These are phyloP conservation scores for Candida silvicultrix DNA, from an alignment of 805 yeast species.

Conservation along the genomic window DNA sequence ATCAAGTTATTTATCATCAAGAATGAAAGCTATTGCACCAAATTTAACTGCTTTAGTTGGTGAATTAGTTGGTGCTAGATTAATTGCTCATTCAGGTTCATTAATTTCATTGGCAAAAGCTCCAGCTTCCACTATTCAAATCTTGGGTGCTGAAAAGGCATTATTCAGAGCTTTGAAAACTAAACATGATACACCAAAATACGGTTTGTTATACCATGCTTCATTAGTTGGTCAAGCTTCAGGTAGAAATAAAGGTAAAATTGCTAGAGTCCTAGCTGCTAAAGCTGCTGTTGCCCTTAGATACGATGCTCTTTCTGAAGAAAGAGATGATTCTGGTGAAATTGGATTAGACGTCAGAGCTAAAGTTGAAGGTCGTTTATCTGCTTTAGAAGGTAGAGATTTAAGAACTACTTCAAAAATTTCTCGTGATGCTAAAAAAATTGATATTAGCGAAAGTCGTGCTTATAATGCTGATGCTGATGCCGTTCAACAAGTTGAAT, in stretches of 20 bases:
- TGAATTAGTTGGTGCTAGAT: constrained; percentile 96
- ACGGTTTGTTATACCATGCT: constrained; percentile 95
- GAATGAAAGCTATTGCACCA: constrained; percentile 99
- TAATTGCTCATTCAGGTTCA: constrained; percentile 96
- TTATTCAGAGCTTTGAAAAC: constrained; percentile 97
- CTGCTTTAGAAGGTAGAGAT: constrained; percentile 95
- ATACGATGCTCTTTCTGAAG: constrained; percentile 96
- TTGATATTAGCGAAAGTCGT: constrained; percentile 76
- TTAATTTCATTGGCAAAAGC: constrained; percentile 92
- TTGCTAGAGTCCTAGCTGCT: constrained; percentile 97
- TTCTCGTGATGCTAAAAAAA: constrained; percentile 77
- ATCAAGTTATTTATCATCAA: constrained; percentile 80
- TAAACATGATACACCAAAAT: constrained; percentile 97
- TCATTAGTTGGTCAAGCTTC: constrained; percentile 97
- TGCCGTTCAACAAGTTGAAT: constrained; percentile 40
- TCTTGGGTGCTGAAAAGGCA: constrained; percentile 98
- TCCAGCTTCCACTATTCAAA: constrained; percentile 97
- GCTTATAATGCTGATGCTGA: constrained; percentile 97
- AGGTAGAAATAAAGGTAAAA: constrained; percentile 97
- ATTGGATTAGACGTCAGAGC: constrained; percentile 87
- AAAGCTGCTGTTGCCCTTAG: constrained; percentile 96
- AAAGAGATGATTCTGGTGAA: constrained; percentile 92
- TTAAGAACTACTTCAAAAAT: constrained; percentile 83
- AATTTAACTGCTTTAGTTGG: constrained; percentile 93
- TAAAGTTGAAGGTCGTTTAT: constrained; percentile 90